These are phyloP conservation scores for Luzula sylvatica DNA, from an alignment of 176 grass and related monocot genomes.

Conservation along the genomic window DNA sequence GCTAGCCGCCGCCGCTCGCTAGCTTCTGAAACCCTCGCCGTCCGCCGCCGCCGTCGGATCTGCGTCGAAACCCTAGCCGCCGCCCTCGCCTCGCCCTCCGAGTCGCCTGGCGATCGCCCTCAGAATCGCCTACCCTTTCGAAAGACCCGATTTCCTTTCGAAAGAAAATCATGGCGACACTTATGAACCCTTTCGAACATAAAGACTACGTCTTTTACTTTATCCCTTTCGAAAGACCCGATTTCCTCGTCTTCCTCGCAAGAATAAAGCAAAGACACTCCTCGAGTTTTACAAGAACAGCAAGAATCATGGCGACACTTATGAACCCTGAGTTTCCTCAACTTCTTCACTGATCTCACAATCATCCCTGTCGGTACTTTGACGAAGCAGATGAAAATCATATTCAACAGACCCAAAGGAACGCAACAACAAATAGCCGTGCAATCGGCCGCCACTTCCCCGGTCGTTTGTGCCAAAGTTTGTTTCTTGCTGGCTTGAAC, in stretches of 20 bases:
- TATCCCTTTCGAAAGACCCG: neutral
- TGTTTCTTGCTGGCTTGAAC: slow-evolving; percentile 16
- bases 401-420: slow-evolving; percentile 45
- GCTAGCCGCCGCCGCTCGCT: no score
- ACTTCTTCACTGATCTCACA: neutral
- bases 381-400: slow-evolving; percentile 25
- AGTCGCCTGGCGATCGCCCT: no score
- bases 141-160: no score
- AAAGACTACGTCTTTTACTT: neutral
- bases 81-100: no score
- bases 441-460: slow-evolving; percentile 59
- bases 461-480: slow-evolving; percentile 42
- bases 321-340: neutral
- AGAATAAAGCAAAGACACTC: slow-evolving; percentile 3
- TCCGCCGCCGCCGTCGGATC: no score
- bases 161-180: no score
- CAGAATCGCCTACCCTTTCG: no score
- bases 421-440: slow-evolving; percentile 71
- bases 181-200: no score
- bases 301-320: neutral
- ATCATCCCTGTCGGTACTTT: slow-evolving; percentile 28
- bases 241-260: slow-evolving; percentile 5
- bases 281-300: slow-evolving; percentile 5
- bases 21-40: no score
- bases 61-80: no score